phyloP scores from a whole-genome alignment of 306 rosid genomes.

The Hippophae rhamnoides region DNA sequence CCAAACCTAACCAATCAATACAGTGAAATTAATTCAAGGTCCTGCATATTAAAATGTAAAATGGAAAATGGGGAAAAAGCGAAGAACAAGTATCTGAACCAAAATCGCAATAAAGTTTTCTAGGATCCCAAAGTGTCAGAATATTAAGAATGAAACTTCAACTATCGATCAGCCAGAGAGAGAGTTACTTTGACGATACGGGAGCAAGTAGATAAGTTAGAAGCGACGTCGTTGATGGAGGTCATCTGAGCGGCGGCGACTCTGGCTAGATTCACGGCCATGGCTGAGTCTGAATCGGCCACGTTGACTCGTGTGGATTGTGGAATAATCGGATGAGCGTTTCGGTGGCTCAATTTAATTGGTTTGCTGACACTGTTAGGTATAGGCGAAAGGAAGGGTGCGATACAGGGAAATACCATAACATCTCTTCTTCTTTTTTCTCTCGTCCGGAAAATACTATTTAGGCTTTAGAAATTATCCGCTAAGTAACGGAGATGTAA shows the following conservation, averaged over 20 bases:
- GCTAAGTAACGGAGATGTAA: too few species aligned
- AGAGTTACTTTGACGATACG: slow-evolving; percentile 55
- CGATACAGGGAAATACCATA: too few species aligned
- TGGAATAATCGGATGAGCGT: slow-evolving; percentile 9
- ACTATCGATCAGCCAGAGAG: background rate
- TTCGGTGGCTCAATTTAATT: background rate
- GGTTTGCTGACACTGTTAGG: slow-evolving; percentile 3
- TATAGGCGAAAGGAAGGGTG: slow-evolving; percentile 3
- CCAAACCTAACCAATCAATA: background rate
- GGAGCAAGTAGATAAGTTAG: slow-evolving; percentile 67
- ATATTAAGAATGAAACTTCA: too few species aligned
- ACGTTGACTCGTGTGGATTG: slow-evolving; percentile 6
- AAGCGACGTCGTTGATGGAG: slow-evolving; percentile 64
- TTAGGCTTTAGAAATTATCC: too few species aligned
- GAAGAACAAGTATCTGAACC: too few species aligned
- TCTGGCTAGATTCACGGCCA: slow-evolving; percentile 59
- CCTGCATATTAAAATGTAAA: too few species aligned
- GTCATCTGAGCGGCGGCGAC: slow-evolving; percentile 97
- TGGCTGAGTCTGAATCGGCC: slow-evolving; percentile 32
- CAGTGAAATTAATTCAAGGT: too few species aligned
- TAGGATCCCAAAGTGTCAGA: too few species aligned
- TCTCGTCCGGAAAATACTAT: too few species aligned
- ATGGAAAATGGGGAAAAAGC: too few species aligned
- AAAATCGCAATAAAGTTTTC: too few species aligned
- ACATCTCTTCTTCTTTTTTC: too few species aligned